phyloP scores from a whole-genome alignment of 805 yeast species.

The Komagataella phaffii region DNA sequence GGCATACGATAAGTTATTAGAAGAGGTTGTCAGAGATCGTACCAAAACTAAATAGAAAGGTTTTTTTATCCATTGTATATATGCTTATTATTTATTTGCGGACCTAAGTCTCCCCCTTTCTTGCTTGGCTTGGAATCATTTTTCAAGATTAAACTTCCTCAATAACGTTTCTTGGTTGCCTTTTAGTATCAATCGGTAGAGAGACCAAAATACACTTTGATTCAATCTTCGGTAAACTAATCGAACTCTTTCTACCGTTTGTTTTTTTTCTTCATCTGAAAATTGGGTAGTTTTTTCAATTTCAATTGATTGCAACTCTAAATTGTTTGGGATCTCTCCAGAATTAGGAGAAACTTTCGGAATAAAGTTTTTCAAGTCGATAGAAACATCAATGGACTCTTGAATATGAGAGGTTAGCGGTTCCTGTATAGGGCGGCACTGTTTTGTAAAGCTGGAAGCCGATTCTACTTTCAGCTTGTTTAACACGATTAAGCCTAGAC shows the following conservation, averaged over 20 bases:
- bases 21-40: constrained; percentile 53
- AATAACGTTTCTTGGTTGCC: not conserved
- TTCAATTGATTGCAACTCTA: not conserved
- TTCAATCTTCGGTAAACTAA: not conserved
- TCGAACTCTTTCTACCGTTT: not conserved
- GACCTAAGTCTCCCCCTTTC: not conserved
- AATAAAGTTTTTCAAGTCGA: not conserved
- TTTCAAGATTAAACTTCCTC: not conserved
- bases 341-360: not conserved
- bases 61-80: not conserved
- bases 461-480: not conserved
- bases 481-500: not conserved
- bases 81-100: not conserved
- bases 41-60: constrained; percentile 20
- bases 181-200: not conserved
- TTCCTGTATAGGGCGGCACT: not conserved
- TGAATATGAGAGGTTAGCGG: not conserved
- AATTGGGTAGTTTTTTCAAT: not conserved
- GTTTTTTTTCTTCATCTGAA: not conserved
- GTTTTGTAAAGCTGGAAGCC: not conserved
- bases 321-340: not conserved
- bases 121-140: not conserved
- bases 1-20: constrained; percentile 58
- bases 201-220: not conserved
- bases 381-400: not conserved